phyloP scores from a whole-genome alignment of 192 early-diverging fungal species.

The Rhizophagus prolifer region DNA sequence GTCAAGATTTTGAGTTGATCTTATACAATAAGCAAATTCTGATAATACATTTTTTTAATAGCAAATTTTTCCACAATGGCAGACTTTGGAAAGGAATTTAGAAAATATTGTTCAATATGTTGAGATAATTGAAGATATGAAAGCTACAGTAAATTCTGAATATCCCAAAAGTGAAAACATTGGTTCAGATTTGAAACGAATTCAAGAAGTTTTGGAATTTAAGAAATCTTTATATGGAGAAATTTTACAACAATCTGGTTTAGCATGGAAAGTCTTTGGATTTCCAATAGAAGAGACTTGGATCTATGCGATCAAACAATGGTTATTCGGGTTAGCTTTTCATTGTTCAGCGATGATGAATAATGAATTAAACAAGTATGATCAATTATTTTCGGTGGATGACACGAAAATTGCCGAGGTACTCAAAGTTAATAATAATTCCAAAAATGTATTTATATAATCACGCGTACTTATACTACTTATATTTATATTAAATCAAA shows the following conservation, averaged over 20 bases:
- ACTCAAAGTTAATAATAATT: slow-evolving; percentile 3
- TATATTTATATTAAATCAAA: background rate
- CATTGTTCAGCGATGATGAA: slow-evolving; percentile 1
- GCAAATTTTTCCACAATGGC: slow-evolving; percentile 24
- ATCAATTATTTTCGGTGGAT: background rate
- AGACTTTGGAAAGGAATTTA: slow-evolving; percentile 7
- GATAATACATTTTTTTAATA: background rate
- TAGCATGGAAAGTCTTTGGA: background rate
- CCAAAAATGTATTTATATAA: background rate
- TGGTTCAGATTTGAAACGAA: background rate
- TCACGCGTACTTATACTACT: background rate
- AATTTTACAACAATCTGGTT: slow-evolving; percentile 7
- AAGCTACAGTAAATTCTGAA: slow-evolving; percentile 9
- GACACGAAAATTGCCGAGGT: background rate
- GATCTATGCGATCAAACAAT: background rate
- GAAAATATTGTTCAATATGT: slow-evolving; percentile 26
- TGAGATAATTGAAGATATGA: slow-evolving; percentile 25
- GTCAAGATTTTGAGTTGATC: background rate
- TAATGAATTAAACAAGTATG: slow-evolving; percentile 15
- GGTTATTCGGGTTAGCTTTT: slow-evolving; percentile 6
- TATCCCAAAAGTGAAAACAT: slow-evolving; percentile 4
- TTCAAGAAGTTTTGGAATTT: slow-evolving; percentile 11
- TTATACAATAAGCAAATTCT: background rate
- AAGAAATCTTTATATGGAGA: slow-evolving; percentile 24
- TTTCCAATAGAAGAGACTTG: slow-evolving; percentile 10